Percentiles rank a stretch among this genome's conserved stretches.
Conservation (phyloP, 805 yeast genomes). For the Blastobotrys americana region DNA sequence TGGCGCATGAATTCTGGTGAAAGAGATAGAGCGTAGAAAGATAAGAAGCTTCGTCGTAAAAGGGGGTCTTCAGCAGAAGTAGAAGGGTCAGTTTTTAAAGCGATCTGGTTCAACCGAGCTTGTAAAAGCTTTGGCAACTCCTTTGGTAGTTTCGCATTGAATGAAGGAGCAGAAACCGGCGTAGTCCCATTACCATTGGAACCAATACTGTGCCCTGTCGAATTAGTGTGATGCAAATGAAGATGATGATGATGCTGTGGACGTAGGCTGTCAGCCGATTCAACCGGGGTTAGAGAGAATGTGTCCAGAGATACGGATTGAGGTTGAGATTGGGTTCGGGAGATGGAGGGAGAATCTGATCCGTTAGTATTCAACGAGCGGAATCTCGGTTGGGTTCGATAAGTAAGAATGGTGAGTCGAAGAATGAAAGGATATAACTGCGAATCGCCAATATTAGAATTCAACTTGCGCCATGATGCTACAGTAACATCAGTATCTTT, state of each 20-base stretch:
- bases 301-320: conserved; percentile 1
- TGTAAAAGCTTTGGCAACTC: conserved; percentile 27
- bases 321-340: conserved; percentile 1
- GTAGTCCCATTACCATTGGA: neutral
- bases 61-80: conserved; percentile 34
- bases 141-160: conserved; percentile 24
- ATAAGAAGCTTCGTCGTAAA: conserved; percentile 50
- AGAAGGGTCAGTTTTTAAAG: conserved; percentile 26
- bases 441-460: conserved; percentile 15
- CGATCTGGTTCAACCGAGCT: conserved; percentile 29
- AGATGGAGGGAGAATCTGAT: neutral
- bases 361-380: conserved; percentile 17
- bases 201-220: neutral
- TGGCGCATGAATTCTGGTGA: conserved; percentile 38
- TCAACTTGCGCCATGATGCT: conserved; percentile 16
- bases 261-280: conserved; percentile 1
- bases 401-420: conserved; percentile 50
- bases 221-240: conserved; percentile 1
- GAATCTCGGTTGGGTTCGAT: conserved; percentile 59
- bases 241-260: conserved; percentile 3
- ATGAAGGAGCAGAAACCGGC: conserved; percentile 17
- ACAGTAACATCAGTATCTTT: neutral
- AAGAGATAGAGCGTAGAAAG: conserved; percentile 55
- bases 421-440: conserved; percentile 45
- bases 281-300: neutral